Base-by-base conservation (phyloP, 805 yeast species). In the Isabelozyma pseudorhagii region DNA sequence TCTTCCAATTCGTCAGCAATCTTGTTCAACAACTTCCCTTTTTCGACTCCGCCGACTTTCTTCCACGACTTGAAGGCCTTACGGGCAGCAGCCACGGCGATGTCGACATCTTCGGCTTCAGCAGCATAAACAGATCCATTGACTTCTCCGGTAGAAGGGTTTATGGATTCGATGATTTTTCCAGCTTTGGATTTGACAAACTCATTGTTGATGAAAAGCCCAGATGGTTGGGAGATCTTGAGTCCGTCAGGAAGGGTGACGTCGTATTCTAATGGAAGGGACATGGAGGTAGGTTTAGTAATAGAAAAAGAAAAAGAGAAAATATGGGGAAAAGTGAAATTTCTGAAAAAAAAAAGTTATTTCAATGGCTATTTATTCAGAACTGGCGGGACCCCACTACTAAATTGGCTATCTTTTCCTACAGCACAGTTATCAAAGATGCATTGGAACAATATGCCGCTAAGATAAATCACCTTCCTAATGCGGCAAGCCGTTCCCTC, bases 161-260 rank as follows among this genome's bases (percentile, higher is more conserved):
- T 72, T 49, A 71, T 61, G 21, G 78, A 73, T 13, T 74, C 77
- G 42, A 74, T 51, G 28, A 75, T 72, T 46, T 62, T 59, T 10
- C 69, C 69, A 21, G 61, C 56, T 45, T 64, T 62, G 8, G 78
- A 68, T 42, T 57, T 52, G 36, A 74, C 73, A 52, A 72, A 74
- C 57, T 73, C 77, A 55, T 72, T 72, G 60, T 74, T 72, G 54
- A 74, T 72, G 61, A 81, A 84, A 52, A 83, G 68, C 6, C 89
- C 89, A n/a, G 82, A 51, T 38, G 87, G 89, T 57, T 81, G 86
- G 25, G 64, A 56, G 62, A 70, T 79, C 45, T 71, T 73, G 44
- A 63, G 57, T 46, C 85, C 85, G 40, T 73, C 75, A 17, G 86
- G 84, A 55, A 74, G 66, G 29, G 75, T 68, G 46, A 75, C 67